phyloP scores from a whole-genome alignment of 2,329 filamentous ascomycete genomes.

The Phialophora expanda region DNA sequence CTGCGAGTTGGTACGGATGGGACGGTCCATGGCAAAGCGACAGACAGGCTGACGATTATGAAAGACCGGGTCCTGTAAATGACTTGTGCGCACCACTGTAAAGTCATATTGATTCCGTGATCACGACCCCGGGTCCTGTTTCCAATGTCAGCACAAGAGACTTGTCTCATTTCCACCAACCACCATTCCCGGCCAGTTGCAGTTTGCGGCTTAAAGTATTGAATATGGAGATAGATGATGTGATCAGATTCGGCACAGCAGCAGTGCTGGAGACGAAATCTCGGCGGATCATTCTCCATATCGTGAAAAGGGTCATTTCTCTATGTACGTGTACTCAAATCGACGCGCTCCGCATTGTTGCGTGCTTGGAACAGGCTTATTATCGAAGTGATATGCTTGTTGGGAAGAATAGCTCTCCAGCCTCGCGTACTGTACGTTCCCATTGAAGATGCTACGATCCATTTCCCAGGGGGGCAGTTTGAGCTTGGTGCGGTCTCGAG shows the following conservation, averaged over 20 bases:
- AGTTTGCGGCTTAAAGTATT: not conserved
- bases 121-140: not conserved
- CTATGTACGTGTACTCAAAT: not conserved
- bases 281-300: not conserved
- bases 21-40: not conserved
- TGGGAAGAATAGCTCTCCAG: too few relatives aligned
- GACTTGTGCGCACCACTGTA: not conserved
- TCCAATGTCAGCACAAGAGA: not conserved
- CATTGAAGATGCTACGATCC: not conserved
- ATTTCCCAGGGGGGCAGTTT: not conserved
- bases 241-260: conserved; percentile 1
- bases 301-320: not conserved
- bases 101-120: conserved; percentile 2
- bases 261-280: not conserved
- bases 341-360: not conserved
- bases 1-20: not conserved
- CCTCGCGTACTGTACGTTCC: too few relatives aligned
- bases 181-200: not conserved
- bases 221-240: not conserved
- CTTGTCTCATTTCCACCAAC: not conserved
- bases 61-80: not conserved
- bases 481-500: not conserved
- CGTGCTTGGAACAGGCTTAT: not conserved
- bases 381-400: too few relatives aligned
- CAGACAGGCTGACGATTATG: not conserved